A percentile compares a stretch with the other conserved stretches of the same genome.
Evolutionary conservation across 148 eudicot genomes (phyloP).

Genomic region (Agrostemma githago): DNA sequence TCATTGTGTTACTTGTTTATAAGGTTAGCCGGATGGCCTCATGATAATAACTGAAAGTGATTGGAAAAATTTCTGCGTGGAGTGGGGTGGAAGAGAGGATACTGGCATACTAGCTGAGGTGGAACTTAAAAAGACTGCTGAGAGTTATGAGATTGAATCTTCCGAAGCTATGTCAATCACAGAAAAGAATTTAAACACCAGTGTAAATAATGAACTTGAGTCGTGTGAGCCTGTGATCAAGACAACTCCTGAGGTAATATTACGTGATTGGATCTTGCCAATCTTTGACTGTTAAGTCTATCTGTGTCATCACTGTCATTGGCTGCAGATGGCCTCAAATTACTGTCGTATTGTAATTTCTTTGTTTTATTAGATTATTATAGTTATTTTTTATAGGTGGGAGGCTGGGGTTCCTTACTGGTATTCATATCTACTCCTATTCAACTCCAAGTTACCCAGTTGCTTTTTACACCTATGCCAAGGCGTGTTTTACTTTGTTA

Average conservation of each 20-base stretch:
- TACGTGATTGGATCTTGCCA: too few species aligned
- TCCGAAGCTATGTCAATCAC: constrained; percentile 44
- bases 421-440: too few species aligned
- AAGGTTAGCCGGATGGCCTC: constrained; percentile 62
- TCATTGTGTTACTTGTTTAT: constrained; percentile 16
- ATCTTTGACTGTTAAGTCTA: not conserved
- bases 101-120: constrained; percentile 65
- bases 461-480: too few species aligned
- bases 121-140: constrained; percentile 37
- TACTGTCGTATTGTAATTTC: not conserved
- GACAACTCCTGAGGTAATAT: constrained; percentile 72
- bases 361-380: too few species aligned
- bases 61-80: constrained; percentile 82
- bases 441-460: too few species aligned
- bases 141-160: constrained; percentile 32
- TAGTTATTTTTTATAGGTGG: not conserved
- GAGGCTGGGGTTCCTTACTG: not conserved
- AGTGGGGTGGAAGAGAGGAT: constrained; percentile 62
- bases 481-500: too few species aligned
- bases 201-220: constrained; percentile 44
- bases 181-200: constrained; percentile 43
- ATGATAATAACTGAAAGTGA: constrained; percentile 66
- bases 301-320: not conserved
- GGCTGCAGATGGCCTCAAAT: not conserved
- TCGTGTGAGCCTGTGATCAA: constrained; percentile 43